phyloP scores from a whole-genome alignment of 192 early-diverging fungal species.

The Paraglomus occultum region DNA sequence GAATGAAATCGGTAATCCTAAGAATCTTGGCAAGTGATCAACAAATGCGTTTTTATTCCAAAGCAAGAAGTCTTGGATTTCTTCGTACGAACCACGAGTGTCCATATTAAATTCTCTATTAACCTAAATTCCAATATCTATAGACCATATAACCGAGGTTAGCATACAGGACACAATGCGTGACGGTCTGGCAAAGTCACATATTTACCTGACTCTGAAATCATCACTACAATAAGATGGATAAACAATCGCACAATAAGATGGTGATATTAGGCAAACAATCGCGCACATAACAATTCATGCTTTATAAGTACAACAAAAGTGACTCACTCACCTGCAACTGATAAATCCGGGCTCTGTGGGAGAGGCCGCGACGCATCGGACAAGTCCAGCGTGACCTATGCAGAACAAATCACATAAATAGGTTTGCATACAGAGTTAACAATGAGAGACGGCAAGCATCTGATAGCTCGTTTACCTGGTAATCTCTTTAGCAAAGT shows the following conservation, averaged over 20 bases:
- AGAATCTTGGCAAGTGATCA: too few relatives aligned
- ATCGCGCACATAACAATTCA: background rate
- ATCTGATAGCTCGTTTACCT: slow-evolving; percentile 32
- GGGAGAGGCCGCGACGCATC: slow-evolving; percentile 61
- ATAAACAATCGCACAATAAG: background rate
- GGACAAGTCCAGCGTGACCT: slow-evolving; percentile 54
- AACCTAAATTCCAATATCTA: slow-evolving; percentile 29
- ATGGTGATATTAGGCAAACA: background rate
- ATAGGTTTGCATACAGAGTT: too few relatives aligned
- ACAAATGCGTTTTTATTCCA: too few relatives aligned
- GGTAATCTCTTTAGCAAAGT: slow-evolving; percentile 48
- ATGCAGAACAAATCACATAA: background rate
- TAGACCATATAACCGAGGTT: background rate
- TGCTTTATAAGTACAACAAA: background rate
- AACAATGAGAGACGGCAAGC: background rate
- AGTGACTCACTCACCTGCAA: slow-evolving; percentile 47
- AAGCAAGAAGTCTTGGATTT: too few relatives aligned
- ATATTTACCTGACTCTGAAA: slow-evolving; percentile 19
- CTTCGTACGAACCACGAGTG: too few relatives aligned
- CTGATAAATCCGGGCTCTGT: slow-evolving; percentile 58
- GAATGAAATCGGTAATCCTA: too few relatives aligned
- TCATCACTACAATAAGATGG: slow-evolving; percentile 5
- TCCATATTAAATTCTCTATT: background rate
- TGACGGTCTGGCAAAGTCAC: background rate
- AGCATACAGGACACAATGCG: background rate